Evolutionary conservation across 805 yeast genomes (phyloP).

Genomic region (Zygotorulaspora florentina): DNA sequence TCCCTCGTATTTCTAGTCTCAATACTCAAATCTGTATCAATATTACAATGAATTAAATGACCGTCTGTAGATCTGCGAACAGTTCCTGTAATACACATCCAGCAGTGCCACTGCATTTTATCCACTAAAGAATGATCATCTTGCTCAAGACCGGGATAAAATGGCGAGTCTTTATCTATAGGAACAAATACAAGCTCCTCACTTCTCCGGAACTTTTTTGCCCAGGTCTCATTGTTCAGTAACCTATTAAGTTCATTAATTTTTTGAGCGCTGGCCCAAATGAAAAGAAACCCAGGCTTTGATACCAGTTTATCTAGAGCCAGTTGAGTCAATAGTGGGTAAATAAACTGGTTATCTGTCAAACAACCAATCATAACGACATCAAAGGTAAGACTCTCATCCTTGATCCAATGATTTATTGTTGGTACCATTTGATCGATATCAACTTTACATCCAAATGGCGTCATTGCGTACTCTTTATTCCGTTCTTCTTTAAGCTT

Average conservation of each 20-base stretch:
- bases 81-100: conserved; percentile 97
- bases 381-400: conserved; percentile 65
- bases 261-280: conserved; percentile 81
- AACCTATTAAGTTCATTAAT: conserved; percentile 57
- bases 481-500: conserved; percentile 61
- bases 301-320: conserved; percentile 74
- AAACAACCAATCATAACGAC: conserved; percentile 90
- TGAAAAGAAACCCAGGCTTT: conserved; percentile 78
- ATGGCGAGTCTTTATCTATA: conserved; percentile 57
- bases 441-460: conserved; percentile 60
- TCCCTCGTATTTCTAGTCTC: conserved; percentile 45
- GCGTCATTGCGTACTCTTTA: conserved; percentile 47
- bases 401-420: conserved; percentile 57
- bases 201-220: conserved; percentile 74
- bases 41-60: conserved; percentile 84
- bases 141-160: conserved; percentile 54
- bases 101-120: conserved; percentile 90
- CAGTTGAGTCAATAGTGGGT: conserved; percentile 55
- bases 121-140: conserved; percentile 51
- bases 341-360: conserved; percentile 65
- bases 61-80: conserved; percentile 80
- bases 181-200: conserved; percentile 86
- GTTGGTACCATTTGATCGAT: conserved; percentile 51
- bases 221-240: conserved; percentile 51
- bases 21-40: conserved; percentile 81